These are phyloP conservation scores for Macrolepiota albuminosa DNA, from an alignment of 768 basidiomycete genomes.

Conservation along the genomic window DNA sequence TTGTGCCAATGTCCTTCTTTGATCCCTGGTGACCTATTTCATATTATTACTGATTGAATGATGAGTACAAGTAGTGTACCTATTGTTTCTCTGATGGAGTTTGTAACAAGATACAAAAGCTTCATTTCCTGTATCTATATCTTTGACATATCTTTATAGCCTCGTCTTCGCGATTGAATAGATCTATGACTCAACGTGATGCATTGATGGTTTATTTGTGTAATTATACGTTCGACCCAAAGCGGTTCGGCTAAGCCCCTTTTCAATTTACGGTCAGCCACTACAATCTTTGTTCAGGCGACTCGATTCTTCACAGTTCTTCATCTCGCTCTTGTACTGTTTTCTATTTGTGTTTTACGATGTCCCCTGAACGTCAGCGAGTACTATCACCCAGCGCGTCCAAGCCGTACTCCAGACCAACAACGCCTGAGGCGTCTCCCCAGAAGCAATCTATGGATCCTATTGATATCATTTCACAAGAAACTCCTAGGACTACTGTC, in stretches of 20 bases:
- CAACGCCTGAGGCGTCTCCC: slow-evolving; percentile 14
- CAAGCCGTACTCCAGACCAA: slow-evolving; percentile 31
- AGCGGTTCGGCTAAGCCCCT: not conserved
- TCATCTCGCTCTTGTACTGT: slow-evolving; percentile 3
- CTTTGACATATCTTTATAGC: slow-evolving; percentile 16
- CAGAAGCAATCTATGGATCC: slow-evolving; percentile 3
- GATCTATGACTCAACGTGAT: not conserved
- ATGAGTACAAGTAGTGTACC: slow-evolving; percentile 8
- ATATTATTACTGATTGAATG: slow-evolving; percentile 5
- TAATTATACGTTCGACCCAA: not conserved
- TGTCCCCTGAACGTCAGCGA: slow-evolving; percentile 31
- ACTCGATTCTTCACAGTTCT: not conserved
- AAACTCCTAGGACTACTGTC: slow-evolving; percentile 1
- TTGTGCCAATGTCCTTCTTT: slow-evolving; percentile 1
- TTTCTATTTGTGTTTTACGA: slow-evolving; percentile 7
- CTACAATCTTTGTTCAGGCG: not conserved
- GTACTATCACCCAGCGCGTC: slow-evolving; percentile 19
- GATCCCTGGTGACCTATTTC: not conserved
- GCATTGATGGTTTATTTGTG: not conserved
- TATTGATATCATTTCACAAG: slow-evolving; percentile 8
- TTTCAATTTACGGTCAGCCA: not conserved
- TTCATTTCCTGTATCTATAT: slow-evolving; percentile 13
- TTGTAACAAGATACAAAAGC: slow-evolving; percentile 6
- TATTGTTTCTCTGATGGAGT: not conserved
- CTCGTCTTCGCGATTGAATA: slow-evolving; percentile 1